Evolutionary conservation across 2,329 filamentous ascomycete species (phyloP).

Genomic region (Clarireedia hainanense): DNA sequence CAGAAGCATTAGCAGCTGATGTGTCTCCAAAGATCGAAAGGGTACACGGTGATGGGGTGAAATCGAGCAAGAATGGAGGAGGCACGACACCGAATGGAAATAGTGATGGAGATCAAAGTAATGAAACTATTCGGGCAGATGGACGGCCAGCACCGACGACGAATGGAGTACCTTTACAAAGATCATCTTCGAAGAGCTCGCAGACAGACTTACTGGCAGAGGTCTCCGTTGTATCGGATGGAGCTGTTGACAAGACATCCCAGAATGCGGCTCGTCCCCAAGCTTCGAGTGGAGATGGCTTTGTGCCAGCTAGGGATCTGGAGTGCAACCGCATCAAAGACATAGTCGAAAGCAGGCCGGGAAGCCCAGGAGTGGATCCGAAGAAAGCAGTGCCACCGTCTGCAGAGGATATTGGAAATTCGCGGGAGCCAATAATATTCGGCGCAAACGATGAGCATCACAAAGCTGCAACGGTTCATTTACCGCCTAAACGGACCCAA

Average conservation of each 20-base stretch:
- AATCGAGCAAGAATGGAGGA: conserved; percentile 21
- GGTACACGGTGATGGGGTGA: conserved; percentile 20
- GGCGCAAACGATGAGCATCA: conserved; percentile 20
- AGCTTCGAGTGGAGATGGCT: conserved; percentile 6
- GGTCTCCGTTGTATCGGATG: conserved; percentile 16
- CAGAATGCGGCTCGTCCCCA: conserved; percentile 16
- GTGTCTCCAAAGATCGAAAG: conserved; percentile 17
- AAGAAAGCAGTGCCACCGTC: conserved; percentile 26
- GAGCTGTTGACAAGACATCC: conserved; percentile 19
- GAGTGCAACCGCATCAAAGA: conserved; percentile 23
- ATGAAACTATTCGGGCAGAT: conserved; percentile 11
- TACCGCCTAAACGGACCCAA: conserved; percentile 42
- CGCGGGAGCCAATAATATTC: conserved; percentile 23
- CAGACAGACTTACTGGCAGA: conserved; percentile 24
- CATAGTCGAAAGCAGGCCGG: conserved; percentile 22
- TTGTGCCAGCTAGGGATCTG: conserved; percentile 13
- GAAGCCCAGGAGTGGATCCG: conserved; percentile 28
- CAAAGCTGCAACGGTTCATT: conserved; percentile 32
- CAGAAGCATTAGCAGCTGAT: conserved; percentile 16
- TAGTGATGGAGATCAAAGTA: conserved; percentile 15
- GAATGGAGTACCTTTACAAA: conserved; percentile 17
- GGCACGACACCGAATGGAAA: conserved; percentile 19
- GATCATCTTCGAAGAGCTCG: conserved; percentile 26
- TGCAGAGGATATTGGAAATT: conserved; percentile 29
- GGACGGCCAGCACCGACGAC: conserved; percentile 1